phyloP scores from a whole-genome alignment of 805 yeast genomes.

The Saccharomycopsis amapae region DNA sequence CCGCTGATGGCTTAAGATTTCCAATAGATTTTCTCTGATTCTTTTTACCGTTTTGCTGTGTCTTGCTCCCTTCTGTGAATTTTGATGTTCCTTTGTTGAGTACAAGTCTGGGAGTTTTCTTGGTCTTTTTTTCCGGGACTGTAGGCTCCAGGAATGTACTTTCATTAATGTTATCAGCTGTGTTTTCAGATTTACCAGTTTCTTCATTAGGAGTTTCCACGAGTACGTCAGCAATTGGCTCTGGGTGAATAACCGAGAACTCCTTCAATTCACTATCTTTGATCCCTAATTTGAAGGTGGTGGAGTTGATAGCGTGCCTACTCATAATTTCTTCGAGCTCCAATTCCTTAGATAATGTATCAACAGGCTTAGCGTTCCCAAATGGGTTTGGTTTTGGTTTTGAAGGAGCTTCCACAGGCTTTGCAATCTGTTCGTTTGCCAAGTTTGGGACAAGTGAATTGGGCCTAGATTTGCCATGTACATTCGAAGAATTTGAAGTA shows the following conservation, averaged over 20 bases:
- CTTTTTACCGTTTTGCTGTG: background rate
- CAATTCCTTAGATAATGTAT: conserved; percentile 34
- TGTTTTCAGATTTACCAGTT: background rate
- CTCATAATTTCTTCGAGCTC: conserved; percentile 29
- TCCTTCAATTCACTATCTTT: background rate
- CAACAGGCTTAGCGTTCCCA: conserved; percentile 44
- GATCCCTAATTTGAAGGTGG: conserved; percentile 18
- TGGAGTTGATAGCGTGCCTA: conserved; percentile 17
- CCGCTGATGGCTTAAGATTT: background rate
- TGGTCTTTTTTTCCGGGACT: background rate
- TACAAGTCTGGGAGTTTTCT: background rate
- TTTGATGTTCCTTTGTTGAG: background rate
- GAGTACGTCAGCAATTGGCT: no score
- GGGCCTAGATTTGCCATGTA: background rate
- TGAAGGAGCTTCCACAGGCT: background rate
- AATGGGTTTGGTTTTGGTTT: conserved; percentile 36
- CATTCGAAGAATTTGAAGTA: background rate
- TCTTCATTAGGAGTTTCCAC: background rate
- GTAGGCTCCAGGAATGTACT: background rate
- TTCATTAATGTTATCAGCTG: background rate
- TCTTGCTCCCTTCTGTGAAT: background rate
- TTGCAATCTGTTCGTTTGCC: background rate
- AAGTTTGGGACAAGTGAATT: conserved; percentile 1
- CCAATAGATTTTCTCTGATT: background rate
- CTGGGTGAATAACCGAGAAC: background rate